Evolutionary conservation across 345 rosid species (phyloP), one percentile per base, ranked within the genome.

Genomic region (Salix arbutifolia): DNA sequence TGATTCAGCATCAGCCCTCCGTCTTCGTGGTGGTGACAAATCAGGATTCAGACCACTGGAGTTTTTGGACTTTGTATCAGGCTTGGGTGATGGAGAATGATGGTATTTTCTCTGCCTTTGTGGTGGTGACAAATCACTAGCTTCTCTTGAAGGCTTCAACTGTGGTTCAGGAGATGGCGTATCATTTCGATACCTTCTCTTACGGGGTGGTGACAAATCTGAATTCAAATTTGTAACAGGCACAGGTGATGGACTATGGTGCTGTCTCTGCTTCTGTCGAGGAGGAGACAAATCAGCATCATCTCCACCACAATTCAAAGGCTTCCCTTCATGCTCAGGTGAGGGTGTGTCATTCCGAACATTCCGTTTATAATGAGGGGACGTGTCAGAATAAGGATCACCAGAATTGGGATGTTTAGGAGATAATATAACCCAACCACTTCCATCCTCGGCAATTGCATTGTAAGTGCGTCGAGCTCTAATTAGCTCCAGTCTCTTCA

Each of bases 381-480:
- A 93, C 65, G 83, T 81, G 82, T 89, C 92, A 72, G 92, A 82
- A 71, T 52, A 69, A 37, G 67, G 65, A 70, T 79, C 69, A 37
- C 28, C 65, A 0, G 26, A 25, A 71, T 77, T 60, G 1, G 76
- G 71, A 26, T 1, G 74, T n/a, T 78, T 70, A 70, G 84, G 61
- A 56, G 97, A 77, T 35, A 96, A 81, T 6, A 92, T 77, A 74
- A 92, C 87, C 99, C 98, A 93, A 11, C 99, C 97, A 53, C 97
- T 96, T 21, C 99, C 98, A 85, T 96, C 98, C 83, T 96, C 98
- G 23, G 98, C 91, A 52, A 93, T 87, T 66, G 89, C 84, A 81
- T 90, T 84, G 52, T 82, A 83, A 26, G 89, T 82, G 62, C 96
- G 90, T 70, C 73, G 86, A 52, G 87, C 73, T 83, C 85, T 93